phyloP scores from a whole-genome alignment of 768 basidiomycete species.

The Mycena chlorophos region DNA sequence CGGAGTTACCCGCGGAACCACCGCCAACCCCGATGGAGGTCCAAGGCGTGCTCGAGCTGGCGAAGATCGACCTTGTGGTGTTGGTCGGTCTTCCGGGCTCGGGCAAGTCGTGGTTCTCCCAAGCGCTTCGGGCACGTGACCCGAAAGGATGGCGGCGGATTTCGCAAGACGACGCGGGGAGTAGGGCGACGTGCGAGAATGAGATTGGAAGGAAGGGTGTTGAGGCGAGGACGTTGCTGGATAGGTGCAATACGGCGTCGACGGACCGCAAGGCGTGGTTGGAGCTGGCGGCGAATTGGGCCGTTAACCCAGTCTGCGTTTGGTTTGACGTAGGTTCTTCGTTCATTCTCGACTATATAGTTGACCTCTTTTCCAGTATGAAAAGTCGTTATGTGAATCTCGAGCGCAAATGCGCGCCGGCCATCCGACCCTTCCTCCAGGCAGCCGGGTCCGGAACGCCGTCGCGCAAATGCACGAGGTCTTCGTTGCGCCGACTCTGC shows the following conservation, averaged over 20 bases:
- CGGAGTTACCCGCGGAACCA: constrained; percentile 52
- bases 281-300: constrained; percentile 49
- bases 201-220: constrained; percentile 43
- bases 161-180: constrained; percentile 59
- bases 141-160: constrained; percentile 45
- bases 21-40: constrained; percentile 46
- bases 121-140: constrained; percentile 47
- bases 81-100: constrained; percentile 65
- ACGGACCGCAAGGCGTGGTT: constrained; percentile 54
- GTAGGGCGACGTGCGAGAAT: constrained; percentile 48
- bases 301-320: constrained; percentile 45
- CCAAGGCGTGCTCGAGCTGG: constrained; percentile 38
- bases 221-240: constrained; percentile 48
- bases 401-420: constrained; percentile 56
- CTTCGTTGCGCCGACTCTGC: constrained; percentile 44
- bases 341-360: constrained; percentile 1
- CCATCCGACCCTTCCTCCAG: constrained; percentile 62
- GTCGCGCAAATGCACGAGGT: constrained; percentile 52
- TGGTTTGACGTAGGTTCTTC: constrained; percentile 45
- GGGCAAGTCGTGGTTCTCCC: constrained; percentile 58
- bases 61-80: constrained; percentile 44
- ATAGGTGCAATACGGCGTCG: constrained; percentile 54
- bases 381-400: constrained; percentile 46
- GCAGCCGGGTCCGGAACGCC: constrained; percentile 53
- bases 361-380: constrained; percentile 30